Percentiles rank a stretch among this genome's conserved stretches.
phyloP scores from a whole-genome alignment of 208 protist genomes.

The Leishmania mexicana region DNA sequence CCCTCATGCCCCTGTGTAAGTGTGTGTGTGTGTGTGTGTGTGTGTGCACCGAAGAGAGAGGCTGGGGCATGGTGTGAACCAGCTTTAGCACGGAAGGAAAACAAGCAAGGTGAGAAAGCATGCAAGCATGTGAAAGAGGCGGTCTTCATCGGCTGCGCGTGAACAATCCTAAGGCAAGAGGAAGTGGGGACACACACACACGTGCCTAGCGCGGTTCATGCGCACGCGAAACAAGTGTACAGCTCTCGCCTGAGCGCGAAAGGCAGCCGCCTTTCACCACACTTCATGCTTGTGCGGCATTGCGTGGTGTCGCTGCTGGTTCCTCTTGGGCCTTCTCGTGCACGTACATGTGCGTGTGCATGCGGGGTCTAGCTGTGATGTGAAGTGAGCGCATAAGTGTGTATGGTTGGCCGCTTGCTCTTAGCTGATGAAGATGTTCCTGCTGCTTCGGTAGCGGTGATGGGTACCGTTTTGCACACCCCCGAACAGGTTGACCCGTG shows the following conservation, averaged over 20 bases:
- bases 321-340: too few relatives aligned
- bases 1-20: neutral
- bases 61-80: too few relatives aligned
- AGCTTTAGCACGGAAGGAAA: neutral
- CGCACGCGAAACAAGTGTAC: neutral
- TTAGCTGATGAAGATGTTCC: neutral
- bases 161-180: neutral
- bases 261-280: neutral
- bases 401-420: neutral
- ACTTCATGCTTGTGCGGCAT: neutral
- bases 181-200: neutral
- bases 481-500: neutral
- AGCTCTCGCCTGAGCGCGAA: neutral
- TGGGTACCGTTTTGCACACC: neutral
- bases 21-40: neutral
- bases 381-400: neutral
- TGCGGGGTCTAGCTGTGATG: neutral
- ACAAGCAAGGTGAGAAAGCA: too few relatives aligned
- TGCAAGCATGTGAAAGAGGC: neutral
- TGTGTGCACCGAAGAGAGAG: neutral
- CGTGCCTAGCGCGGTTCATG: neutral
- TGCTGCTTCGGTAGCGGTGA: neutral
- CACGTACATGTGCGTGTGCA: neutral
- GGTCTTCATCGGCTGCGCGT: neutral
- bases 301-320: too few relatives aligned